These are phyloP conservation scores for Fusarium incarnatum DNA, from an alignment of 2,329 filamentous ascomycete genomes.

Conservation along the genomic window DNA sequence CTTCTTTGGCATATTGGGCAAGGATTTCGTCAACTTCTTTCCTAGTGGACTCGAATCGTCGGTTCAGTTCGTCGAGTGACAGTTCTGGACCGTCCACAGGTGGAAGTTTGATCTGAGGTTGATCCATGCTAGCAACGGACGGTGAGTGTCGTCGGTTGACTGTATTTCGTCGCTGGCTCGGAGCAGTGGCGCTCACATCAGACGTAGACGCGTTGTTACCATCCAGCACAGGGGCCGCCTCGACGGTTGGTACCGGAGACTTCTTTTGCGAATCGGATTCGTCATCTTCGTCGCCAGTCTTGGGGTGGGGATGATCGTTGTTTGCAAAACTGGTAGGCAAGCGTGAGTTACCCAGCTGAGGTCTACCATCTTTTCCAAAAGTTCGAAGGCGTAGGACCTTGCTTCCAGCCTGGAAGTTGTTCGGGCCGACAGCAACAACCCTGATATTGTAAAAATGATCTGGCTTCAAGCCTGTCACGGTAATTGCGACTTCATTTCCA, in stretches of 20 bases:
- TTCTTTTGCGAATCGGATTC: slow-evolving; percentile 59
- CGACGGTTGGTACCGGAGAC: slow-evolving; percentile 66
- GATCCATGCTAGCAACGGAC: slow-evolving; percentile 69
- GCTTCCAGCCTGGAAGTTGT: slow-evolving; percentile 93
- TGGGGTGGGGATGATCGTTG: slow-evolving; percentile 60
- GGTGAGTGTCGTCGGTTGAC: slow-evolving; percentile 82
- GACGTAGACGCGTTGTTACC: slow-evolving; percentile 70
- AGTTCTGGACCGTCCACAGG: slow-evolving; percentile 68
- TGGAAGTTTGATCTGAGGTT: slow-evolving; percentile 58
- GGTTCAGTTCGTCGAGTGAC: slow-evolving; percentile 81
- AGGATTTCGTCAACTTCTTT: slow-evolving; percentile 86
- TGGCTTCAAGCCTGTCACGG: slow-evolving; percentile 87
- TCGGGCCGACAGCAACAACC: slow-evolving; percentile 89
- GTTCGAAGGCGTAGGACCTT: slow-evolving; percentile 86
- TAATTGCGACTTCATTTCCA: slow-evolving; percentile 70
- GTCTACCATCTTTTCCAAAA: slow-evolving; percentile 71
- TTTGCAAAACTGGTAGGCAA: slow-evolving; percentile 67
- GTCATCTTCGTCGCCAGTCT: slow-evolving; percentile 58
- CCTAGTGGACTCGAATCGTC: slow-evolving; percentile 81
- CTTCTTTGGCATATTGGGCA: slow-evolving; percentile 76
- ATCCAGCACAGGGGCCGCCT: slow-evolving; percentile 72
- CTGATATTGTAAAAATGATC: slow-evolving; percentile 93
- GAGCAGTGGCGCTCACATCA: slow-evolving; percentile 66
- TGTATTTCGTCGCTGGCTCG: slow-evolving; percentile 61
- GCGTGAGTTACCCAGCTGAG: slow-evolving; percentile 67